phyloP scores from a whole-genome alignment of 2,329 filamentous ascomycete species.

The Zymoseptoria tritici region DNA sequence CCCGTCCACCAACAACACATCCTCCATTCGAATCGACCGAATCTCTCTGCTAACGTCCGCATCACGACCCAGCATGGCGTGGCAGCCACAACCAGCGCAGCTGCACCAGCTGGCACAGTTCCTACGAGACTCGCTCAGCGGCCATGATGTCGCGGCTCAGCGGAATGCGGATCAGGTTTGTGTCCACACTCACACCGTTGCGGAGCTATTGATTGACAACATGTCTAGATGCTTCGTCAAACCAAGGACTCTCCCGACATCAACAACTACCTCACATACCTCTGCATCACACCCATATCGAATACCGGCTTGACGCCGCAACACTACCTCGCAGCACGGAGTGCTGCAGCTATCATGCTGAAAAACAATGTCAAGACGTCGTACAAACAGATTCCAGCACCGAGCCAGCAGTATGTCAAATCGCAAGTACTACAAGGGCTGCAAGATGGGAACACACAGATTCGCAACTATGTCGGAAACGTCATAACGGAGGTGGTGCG shows the following conservation, averaged over 20 bases:
- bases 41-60: not conserved
- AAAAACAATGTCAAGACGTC: constrained; percentile 82
- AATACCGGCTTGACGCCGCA: constrained; percentile 51
- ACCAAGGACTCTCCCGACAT: constrained; percentile 85
- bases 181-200: constrained; percentile 23
- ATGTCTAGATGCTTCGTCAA: constrained; percentile 80
- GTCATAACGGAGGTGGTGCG: constrained; percentile 89
- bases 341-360: constrained; percentile 84
- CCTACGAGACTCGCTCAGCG: constrained; percentile 85
- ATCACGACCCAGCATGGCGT: constrained; percentile 58
- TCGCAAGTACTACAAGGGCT: constrained; percentile 69
- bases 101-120: constrained; percentile 82
- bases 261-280: constrained; percentile 92
- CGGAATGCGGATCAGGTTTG: constrained; percentile 84
- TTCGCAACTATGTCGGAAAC: constrained; percentile 83
- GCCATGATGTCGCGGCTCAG: constrained; percentile 68
- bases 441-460: constrained; percentile 72
- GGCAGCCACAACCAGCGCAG: constrained; percentile 84
- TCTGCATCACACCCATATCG: constrained; percentile 66
- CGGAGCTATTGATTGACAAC: not conserved
- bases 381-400: constrained; percentile 67
- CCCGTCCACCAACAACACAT: not conserved
- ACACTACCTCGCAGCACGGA: constrained; percentile 66
- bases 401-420: constrained; percentile 69
- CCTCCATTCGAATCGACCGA: not conserved